Conservation (phyloP, 2,329 filamentous ascomycete species). For the Tolypocladium tropicale region DNA sequence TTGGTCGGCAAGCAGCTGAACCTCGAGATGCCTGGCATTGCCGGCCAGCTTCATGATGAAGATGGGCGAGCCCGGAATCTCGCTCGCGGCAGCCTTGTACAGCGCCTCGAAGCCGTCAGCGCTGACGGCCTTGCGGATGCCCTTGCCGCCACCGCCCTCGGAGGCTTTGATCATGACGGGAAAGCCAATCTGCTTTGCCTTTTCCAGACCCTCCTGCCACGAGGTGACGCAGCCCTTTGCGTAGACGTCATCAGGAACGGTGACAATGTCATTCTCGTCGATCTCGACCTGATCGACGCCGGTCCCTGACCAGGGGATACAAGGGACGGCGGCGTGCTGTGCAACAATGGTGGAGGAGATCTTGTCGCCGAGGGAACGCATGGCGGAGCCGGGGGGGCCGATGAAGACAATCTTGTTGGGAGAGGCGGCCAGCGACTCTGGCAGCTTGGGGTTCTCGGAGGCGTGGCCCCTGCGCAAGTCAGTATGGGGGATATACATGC, state of each 20-base stretch:
- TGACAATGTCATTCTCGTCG: slow-evolving; percentile 79
- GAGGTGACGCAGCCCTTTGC: slow-evolving; percentile 83
- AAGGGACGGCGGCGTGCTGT: slow-evolving; percentile 91
- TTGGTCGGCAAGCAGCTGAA: slow-evolving; percentile 94
- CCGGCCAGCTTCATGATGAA: slow-evolving; percentile 99
- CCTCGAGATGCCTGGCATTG: slow-evolving; percentile 92
- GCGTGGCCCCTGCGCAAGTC: slow-evolving; percentile 67
- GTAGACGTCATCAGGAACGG: slow-evolving; percentile 78
- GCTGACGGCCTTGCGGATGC: slow-evolving; percentile 86
- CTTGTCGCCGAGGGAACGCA: slow-evolving; percentile 98
- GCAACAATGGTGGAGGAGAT: slow-evolving; percentile 99
- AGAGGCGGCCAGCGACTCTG: slow-evolving; percentile 89
- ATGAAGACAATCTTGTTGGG: slow-evolving; percentile 99
- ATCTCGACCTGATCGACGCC: slow-evolving; percentile 75
- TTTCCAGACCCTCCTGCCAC: slow-evolving; percentile 79
- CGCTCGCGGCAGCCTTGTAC: slow-evolving; percentile 92
- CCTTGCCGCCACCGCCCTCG: slow-evolving; percentile 97
- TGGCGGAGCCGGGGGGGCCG: slow-evolving; percentile 91
- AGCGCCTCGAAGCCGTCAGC: slow-evolving; percentile 78
- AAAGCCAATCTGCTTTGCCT: slow-evolving; percentile 87
- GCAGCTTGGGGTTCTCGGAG: slow-evolving; percentile 95
- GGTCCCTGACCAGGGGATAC: slow-evolving; percentile 98
- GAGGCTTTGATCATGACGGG: slow-evolving; percentile 99
- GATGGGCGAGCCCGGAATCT: slow-evolving; percentile 97
- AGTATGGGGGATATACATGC: not conserved